Conservation (phyloP, 2,329 filamentous ascomycete genomes). For the Cordyceps cateniannulata region DNA sequence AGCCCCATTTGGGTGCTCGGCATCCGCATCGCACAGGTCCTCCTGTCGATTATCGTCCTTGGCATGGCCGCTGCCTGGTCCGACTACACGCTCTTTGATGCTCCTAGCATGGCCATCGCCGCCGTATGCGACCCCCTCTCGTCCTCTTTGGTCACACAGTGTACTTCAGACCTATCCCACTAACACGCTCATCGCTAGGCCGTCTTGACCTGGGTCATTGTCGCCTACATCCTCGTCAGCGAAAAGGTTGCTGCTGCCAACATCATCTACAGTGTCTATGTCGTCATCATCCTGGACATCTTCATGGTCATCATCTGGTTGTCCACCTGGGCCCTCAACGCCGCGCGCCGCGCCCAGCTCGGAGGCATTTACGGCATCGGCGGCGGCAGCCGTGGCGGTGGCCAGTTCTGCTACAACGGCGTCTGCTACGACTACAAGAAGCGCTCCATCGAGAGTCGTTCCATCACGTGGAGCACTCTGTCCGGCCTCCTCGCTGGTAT, state of each 20-base stretch:
- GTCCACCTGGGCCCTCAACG: constrained; percentile 24
- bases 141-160: too few species aligned
- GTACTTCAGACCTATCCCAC: not conserved
- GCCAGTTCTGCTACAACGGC: constrained; percentile 19
- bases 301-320: constrained; percentile 43
- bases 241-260: constrained; percentile 32
- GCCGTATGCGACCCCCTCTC: constrained; percentile 15
- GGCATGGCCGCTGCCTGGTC: constrained; percentile 29
- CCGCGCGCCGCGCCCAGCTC: constrained; percentile 4
- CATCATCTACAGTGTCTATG: constrained; percentile 36
- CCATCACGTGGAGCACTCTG: not conserved
- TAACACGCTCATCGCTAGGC: constrained; percentile 23
- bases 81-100: constrained; percentile 8
- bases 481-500: constrained; percentile 27
- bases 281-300: constrained; percentile 36
- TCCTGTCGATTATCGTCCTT: constrained; percentile 37
- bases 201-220: constrained; percentile 39
- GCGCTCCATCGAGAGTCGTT: constrained; percentile 6
- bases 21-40: constrained; percentile 33
- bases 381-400: not conserved
- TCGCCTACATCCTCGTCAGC: constrained; percentile 35
- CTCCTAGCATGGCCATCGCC: constrained; percentile 28
- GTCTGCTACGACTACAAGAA: constrained; percentile 6
- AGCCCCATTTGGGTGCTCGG: constrained; percentile 36
- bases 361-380: not conserved